Percentiles rank a stretch among this genome's conserved stretches.
These are phyloP conservation scores for Zoysia japonica DNA, from an alignment of 176 grass and related monocot genomes.

Conservation along the genomic window DNA sequence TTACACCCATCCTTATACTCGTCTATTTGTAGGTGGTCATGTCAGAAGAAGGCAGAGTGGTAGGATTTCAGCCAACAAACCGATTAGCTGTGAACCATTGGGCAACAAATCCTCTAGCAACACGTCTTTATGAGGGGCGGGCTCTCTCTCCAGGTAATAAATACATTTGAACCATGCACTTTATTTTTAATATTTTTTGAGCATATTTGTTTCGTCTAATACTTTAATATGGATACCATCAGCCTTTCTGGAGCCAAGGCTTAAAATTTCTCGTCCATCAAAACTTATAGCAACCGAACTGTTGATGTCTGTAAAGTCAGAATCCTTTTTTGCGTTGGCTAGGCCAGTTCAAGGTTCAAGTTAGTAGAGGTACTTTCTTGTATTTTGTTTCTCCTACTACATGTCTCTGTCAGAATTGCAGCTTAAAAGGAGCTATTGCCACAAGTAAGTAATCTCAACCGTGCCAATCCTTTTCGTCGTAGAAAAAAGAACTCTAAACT, in stretches of 20 bases:
- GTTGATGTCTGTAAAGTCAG: conserved; percentile 64
- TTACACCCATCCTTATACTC: background rate
- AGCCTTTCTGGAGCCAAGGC: conserved; percentile 77
- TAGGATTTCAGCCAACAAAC: conserved; percentile 91
- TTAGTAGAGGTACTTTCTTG: conserved; percentile 37
- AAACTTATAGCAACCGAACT: conserved; percentile 66
- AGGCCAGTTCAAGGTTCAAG: conserved; percentile 51
- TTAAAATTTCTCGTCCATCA: conserved; percentile 60
- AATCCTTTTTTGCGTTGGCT: conserved; percentile 72
- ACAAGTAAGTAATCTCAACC: background rate
- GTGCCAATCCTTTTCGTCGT: background rate
- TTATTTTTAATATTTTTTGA: conserved; percentile 14
- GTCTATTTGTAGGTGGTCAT: conserved; percentile 69
- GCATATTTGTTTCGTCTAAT: conserved; percentile 13
- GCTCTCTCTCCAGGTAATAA: conserved; percentile 68
- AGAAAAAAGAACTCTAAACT: background rate
- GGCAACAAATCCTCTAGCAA: conserved; percentile 70
- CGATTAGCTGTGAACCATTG: conserved; percentile 70
- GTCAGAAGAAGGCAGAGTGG: conserved; percentile 73
- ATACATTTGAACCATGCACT: conserved; percentile 7
- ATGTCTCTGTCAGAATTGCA: conserved; percentile 51
- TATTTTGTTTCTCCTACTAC: conserved; percentile 3
- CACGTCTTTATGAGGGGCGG: conserved; percentile 57
- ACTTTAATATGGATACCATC: conserved; percentile 35
- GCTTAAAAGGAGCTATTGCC: conserved; percentile 19